Conservation (phyloP, 352 stramenopile species). For the Globisporangium echinulatum region DNA sequence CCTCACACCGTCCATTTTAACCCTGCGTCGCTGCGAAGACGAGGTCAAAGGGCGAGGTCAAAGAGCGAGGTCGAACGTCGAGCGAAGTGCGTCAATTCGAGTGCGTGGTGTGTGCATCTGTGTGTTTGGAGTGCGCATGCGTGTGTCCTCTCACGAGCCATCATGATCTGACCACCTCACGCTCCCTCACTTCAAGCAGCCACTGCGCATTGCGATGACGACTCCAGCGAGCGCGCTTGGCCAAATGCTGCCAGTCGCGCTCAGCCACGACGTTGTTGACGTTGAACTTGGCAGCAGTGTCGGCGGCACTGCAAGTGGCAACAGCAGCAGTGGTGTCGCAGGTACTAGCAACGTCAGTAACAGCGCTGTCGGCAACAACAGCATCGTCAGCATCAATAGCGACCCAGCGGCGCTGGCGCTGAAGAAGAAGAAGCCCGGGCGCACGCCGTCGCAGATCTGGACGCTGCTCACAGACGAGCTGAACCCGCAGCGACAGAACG, state of each 20-base stretch:
- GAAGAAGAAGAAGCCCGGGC: conserved; percentile 75
- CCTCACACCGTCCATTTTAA: too few relatives aligned
- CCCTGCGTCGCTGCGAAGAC: too few relatives aligned
- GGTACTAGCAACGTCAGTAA: neutral
- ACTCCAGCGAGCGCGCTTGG: conserved; percentile 13
- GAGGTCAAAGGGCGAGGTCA: too few relatives aligned
- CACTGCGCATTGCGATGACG: neutral
- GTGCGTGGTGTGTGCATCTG: neutral
- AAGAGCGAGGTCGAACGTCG: too few relatives aligned
- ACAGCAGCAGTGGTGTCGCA: neutral
- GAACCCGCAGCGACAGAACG: conserved; percentile 69
- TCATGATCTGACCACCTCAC: neutral
- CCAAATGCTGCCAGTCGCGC: conserved; percentile 12
- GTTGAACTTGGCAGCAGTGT: too few relatives aligned
- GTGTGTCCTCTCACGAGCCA: neutral
- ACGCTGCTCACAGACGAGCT: conserved; percentile 77
- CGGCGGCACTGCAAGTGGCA: neutral
- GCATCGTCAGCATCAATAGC: neutral
- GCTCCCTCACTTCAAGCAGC: neutral
- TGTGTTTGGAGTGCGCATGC: neutral
- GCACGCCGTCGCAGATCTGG: conserved; percentile 71
- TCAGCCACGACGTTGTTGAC: conserved; percentile 12
- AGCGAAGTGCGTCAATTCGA: too few relatives aligned
- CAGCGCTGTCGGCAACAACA: neutral
- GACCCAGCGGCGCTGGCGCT: conserved; percentile 7